These are phyloP conservation scores for Conoideocrella luteorostrata DNA, from an alignment of 2,329 filamentous ascomycete species.

Conservation along the genomic window DNA sequence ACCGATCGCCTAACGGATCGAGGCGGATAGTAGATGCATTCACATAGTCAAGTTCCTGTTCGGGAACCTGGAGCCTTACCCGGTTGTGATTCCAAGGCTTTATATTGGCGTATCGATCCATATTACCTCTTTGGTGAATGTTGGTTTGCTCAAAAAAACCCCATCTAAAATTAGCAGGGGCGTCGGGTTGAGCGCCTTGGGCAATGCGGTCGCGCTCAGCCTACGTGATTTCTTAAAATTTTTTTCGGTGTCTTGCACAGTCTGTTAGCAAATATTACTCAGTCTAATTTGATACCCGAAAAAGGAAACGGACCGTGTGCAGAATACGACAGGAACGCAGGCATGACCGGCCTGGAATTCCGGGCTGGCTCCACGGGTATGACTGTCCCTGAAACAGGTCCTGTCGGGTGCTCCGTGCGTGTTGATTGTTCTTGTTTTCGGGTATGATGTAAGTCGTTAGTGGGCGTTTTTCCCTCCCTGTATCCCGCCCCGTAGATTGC, in stretches of 20 bases:
- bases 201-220: constrained; percentile 43
- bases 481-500: too few species aligned
- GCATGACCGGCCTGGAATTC: constrained; percentile 24
- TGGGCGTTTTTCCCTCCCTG: too few species aligned
- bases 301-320: too few species aligned
- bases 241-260: constrained; percentile 41
- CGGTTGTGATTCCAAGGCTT: constrained; percentile 85
- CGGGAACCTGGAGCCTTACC: constrained; percentile 70
- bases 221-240: constrained; percentile 49
- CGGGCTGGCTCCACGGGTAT: too few species aligned
- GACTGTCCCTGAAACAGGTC: too few species aligned
- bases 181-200: constrained; percentile 31
- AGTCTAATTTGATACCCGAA: too few species aligned
- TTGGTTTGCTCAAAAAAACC: constrained; percentile 28
- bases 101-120: constrained; percentile 87
- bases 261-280: too few species aligned
- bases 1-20: constrained; percentile 32
- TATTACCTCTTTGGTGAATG: constrained; percentile 20
- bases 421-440: too few species aligned
- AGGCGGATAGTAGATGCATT: constrained; percentile 70
- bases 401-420: too few species aligned
- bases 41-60: constrained; percentile 69
- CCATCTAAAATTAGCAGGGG: constrained; percentile 27
- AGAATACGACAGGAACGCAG: constrained; percentile 32
- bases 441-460: too few species aligned